Evolutionary conservation across 1,284 basidiomycete species (phyloP), one percentile per base, ranked within the genome.

Genomic region (Ganoderma meredithae): DNA sequence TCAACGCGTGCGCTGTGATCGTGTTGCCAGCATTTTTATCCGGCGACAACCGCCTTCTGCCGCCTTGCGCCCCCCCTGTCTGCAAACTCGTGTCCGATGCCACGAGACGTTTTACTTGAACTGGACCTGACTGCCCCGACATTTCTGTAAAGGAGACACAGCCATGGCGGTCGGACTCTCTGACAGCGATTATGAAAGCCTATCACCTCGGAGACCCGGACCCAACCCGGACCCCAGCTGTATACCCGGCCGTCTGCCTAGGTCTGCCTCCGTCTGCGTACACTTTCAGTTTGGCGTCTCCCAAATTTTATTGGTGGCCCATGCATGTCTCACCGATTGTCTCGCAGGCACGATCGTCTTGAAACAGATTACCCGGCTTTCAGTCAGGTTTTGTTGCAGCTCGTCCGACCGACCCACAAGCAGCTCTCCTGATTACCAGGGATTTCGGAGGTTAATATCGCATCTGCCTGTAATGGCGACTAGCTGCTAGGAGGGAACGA

Each of bases 1-100:
- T 52, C 15, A 41, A n/a, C 25, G n/a, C 25, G 39, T 43, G 22
- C 39, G 47, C 22, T 25, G 49, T 33, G 62, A 63, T 56, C 39
- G 40, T 19, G 62, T 41, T 63, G 62, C 27, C 52, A 63, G 40
- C 62, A 17, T 49, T 60, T 58, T 53, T 47, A 43, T 27, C 36
- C 49, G 36, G 39, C 36, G 36, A 13, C 59, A 39, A 58, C 56
- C 10, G 31, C 13, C 31, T 27, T 33, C 56, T n/a, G 10, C 31
- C 33, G 25, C 36, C 31, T n/a, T 7, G 53, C n/a, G 31, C 53
- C 13, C 13, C 13, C 3, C n/a, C 33, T 58, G 33, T n/a, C 12
- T 33, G 27, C 17, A 58, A 58, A n/a, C 33, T 39, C 39, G 36
- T 19, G 19, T 13, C 33, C 31, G 33, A 22, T 22, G 36, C n/a